Evolutionary conservation across 2,329 filamentous ascomycete species (phyloP).

Genomic region (Fusarium transvaalense): DNA sequence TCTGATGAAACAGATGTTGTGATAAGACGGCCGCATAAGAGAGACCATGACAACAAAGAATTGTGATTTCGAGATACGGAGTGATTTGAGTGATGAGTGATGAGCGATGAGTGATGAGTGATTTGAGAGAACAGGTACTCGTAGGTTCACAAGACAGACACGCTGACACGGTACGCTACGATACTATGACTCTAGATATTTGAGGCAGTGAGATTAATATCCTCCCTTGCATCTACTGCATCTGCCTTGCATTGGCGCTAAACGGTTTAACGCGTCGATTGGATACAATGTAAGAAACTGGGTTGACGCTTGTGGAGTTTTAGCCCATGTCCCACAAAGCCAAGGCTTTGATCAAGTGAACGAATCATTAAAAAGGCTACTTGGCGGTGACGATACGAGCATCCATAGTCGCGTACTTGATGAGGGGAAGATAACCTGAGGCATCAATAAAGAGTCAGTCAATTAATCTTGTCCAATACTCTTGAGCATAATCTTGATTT

Average conservation of each 20-base stretch:
- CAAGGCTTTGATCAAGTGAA: constrained; percentile 8
- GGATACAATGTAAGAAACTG: constrained; percentile 23
- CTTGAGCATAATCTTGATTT: neutral
- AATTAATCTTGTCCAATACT: neutral
- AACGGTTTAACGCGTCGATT: constrained; percentile 41
- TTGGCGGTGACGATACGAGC: constrained; percentile 34
- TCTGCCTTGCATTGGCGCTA: constrained; percentile 29
- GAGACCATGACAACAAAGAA: constrained; percentile 22
- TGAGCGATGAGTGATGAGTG: no score
- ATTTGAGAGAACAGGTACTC: no score
- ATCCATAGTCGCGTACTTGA: neutral
- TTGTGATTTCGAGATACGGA: no score
- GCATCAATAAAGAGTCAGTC: neutral
- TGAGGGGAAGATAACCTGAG: constrained; percentile 27
- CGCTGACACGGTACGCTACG: no score
- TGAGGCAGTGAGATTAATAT: no score
- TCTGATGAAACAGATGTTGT: constrained; percentile 11
- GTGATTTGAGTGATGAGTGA: no score
- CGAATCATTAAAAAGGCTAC: constrained; percentile 30
- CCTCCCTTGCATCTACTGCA: constrained; percentile 41
- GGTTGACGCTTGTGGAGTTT: constrained; percentile 33
- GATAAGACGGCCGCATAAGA: constrained; percentile 41
- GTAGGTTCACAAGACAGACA: no score
- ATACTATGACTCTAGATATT: no score
- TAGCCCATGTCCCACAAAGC: constrained; percentile 37